Percentiles rank a stretch among this genome's conserved stretches.
phyloP scores from a whole-genome alignment of 257 asterid genomes.

The Fraxinus cuspidata region DNA sequence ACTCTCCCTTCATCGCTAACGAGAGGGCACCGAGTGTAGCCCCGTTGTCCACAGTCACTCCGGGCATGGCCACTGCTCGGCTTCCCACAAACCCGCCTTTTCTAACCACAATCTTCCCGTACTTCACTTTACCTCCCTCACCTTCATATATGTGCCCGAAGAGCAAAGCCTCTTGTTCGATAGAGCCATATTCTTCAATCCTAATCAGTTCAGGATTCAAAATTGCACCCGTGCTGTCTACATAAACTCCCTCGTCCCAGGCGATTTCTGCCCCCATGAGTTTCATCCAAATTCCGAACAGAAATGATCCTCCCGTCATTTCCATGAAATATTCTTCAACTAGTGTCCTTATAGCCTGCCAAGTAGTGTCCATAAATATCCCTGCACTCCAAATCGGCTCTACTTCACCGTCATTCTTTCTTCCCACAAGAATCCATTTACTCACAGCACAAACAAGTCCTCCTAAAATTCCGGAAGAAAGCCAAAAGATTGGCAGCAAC shows the following conservation, averaged over 20 bases:
- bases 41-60: slow-evolving; percentile 45
- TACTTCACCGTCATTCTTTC: slow-evolving; percentile 40
- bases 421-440: slow-evolving; percentile 71
- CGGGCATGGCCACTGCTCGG: slow-evolving; percentile 69
- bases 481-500: slow-evolving; percentile 61
- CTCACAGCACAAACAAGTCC: slow-evolving; percentile 44
- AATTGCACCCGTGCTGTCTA: slow-evolving; percentile 59
- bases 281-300: slow-evolving; percentile 59
- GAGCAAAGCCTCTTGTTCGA: slow-evolving; percentile 58
- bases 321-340: slow-evolving; percentile 63
- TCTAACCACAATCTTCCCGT: slow-evolving; percentile 49
- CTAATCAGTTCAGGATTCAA: slow-evolving; percentile 64
- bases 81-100: slow-evolving; percentile 60
- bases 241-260: slow-evolving; percentile 49
- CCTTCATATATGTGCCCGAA: slow-evolving; percentile 79
- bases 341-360: slow-evolving; percentile 63
- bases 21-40: slow-evolving; percentile 58
- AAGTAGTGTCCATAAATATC: slow-evolving; percentile 62
- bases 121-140: slow-evolving; percentile 63
- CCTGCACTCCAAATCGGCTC: slow-evolving; percentile 56
- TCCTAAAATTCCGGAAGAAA: slow-evolving; percentile 41
- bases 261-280: slow-evolving; percentile 56
- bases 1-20: slow-evolving; percentile 68
- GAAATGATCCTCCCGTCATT: slow-evolving; percentile 47
- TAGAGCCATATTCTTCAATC: slow-evolving; percentile 42